Evolutionary conservation across 179 eudicot genomes (phyloP).

Genomic region (Sideroxylon spinosum): DNA sequence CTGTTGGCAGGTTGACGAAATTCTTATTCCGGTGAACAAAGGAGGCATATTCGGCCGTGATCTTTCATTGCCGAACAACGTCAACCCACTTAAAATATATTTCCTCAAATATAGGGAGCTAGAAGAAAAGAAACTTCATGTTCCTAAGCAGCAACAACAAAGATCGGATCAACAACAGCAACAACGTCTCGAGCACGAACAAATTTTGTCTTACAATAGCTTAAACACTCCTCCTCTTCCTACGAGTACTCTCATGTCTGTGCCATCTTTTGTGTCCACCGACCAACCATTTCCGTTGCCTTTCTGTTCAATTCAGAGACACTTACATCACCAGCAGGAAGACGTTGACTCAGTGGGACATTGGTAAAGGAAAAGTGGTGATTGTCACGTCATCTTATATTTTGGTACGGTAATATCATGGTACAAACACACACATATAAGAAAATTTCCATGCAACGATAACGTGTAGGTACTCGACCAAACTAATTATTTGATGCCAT

Average conservation of each 20-base stretch:
- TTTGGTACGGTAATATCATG: background rate
- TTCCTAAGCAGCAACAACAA: slow-evolving; percentile 6
- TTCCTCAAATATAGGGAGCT: slow-evolving; percentile 7
- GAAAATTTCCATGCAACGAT: background rate
- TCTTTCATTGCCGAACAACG: no score
- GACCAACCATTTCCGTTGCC: slow-evolving; percentile 12
- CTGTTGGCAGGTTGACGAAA: no score
- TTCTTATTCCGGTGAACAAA: no score
- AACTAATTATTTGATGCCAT: background rate
- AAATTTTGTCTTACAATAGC: background rate
- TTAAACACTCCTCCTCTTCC: background rate
- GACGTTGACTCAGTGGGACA: slow-evolving; percentile 9
- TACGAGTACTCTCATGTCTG: background rate
- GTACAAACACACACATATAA: background rate
- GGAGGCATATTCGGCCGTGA: no score
- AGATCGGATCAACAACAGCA: background rate
- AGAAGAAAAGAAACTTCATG: slow-evolving; percentile 14
- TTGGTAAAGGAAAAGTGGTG: background rate
- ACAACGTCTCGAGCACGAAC: background rate
- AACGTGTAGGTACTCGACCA: background rate
- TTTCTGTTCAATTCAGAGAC: slow-evolving; percentile 11
- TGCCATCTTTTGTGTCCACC: slow-evolving; percentile 3
- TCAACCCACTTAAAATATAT: slow-evolving; percentile 16
- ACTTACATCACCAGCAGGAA: slow-evolving; percentile 8
- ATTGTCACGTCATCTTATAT: background rate